Evolutionary conservation across 2,329 filamentous ascomycete genomes (phyloP).

Genomic region (Pleochaeta shiraiana): DNA sequence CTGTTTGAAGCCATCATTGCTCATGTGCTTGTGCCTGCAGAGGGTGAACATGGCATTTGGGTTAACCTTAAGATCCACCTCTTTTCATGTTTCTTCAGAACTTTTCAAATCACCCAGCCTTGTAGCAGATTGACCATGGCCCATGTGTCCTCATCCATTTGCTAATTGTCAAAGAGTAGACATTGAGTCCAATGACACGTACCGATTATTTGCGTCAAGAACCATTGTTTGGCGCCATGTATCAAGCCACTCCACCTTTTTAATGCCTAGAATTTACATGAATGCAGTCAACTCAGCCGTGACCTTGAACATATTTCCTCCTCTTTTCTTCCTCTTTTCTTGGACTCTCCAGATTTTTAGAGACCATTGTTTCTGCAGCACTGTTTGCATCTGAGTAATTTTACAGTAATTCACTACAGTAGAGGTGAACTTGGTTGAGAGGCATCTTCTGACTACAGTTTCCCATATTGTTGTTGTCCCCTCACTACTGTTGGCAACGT

Average conservation of each 20-base stretch:
- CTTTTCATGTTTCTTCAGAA: background rate
- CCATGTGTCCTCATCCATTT: background rate
- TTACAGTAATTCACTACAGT: background rate
- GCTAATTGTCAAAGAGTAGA: background rate
- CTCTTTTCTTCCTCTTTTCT: too few relatives aligned
- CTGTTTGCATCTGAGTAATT: constrained; percentile 1
- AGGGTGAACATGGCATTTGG: background rate
- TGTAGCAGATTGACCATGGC: background rate
- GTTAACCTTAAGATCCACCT: background rate
- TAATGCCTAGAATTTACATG: background rate
- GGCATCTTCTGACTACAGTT: background rate
- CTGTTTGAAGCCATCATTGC: background rate
- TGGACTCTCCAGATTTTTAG: background rate
- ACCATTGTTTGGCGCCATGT: background rate
- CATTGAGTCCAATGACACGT: background rate
- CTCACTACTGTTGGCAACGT: background rate
- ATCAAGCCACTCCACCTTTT: background rate
- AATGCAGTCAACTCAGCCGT: background rate
- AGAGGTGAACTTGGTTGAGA: background rate
- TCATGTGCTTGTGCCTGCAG: background rate
- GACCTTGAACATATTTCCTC: too few relatives aligned
- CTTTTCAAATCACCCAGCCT: background rate
- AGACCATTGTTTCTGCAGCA: background rate
- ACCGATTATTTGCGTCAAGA: background rate
- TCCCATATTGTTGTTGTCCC: background rate